Evolutionary conservation across 805 yeast genomes (phyloP), one percentile per base, ranked within the genome.

Genomic region (Schizosaccharomyces lindneri): DNA sequence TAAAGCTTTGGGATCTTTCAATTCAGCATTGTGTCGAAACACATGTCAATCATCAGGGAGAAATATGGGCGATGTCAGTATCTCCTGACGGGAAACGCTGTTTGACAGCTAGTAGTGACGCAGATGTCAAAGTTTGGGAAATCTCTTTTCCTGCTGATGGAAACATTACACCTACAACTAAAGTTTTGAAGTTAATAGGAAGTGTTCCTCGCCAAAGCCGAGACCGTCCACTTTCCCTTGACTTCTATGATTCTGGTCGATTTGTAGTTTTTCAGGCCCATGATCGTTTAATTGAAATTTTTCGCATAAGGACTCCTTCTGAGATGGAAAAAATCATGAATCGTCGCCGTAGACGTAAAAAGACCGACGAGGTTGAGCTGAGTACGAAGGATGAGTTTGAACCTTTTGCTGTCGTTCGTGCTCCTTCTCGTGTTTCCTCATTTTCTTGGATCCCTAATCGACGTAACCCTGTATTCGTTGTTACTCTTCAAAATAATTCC

Each of bases 1-100:
- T 93, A 66, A 93, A 93, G 70, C 72, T 93, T 43, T 93, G 99
- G 99, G 97, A 93, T 68, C 72, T 93, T 66, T 84, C 82, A 67
- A 74, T 93, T 3, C 87, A 85, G 69, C 95, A 87, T 70, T 87
- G 97, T 72, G 75, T 88, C 4, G 99, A 93, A 70, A 89, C 97
- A 1, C 97, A 89, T 70, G 81, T 88, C 64, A 95, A 97, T 0
- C 95, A 87, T 70, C 77, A 85, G 27, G 89, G 90, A 63, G 97
- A 93, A 71, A 87, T 96, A 73, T 93, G 97, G 97, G 75, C 85
- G 2, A 70, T 88, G 67, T 85, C 80, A 3, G 69, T 81, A 21
- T 61, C 62, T 21, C 73, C 75, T 55, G 69, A 71, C 9, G 70
- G 74, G 41, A 39, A 24, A 4, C 65, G 82, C 61, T 73, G 79